Percentiles rank a stretch among this genome's conserved stretches.
These are phyloP conservation scores for Mrakia frigida DNA, from an alignment of 768 basidiomycete species.

Conservation along the genomic window DNA sequence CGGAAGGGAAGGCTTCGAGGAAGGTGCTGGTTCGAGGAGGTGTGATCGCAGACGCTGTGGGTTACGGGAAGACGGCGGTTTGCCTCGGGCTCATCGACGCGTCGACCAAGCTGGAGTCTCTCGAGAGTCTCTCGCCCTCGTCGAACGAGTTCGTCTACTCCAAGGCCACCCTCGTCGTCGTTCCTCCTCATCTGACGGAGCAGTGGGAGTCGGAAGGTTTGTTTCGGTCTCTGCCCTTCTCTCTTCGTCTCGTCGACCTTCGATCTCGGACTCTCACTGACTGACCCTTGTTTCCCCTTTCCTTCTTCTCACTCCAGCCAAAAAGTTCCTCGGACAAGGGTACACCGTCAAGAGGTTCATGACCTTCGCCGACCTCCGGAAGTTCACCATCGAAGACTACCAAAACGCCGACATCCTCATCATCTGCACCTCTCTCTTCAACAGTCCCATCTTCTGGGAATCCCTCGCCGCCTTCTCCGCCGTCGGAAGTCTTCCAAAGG, in stretches of 20 bases:
- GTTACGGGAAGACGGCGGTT: conserved; percentile 95
- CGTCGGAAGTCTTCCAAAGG: conserved; percentile 58
- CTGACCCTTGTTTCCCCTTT: no score
- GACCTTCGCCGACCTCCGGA: conserved; percentile 65
- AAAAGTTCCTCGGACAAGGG: conserved; percentile 65
- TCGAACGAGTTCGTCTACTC: conserved; percentile 52
- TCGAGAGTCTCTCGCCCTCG: conserved; percentile 31
- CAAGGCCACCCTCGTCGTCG: conserved; percentile 74
- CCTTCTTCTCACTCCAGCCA: conserved; percentile 38
- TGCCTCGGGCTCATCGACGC: conserved; percentile 82
- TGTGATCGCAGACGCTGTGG: conserved; percentile 91
- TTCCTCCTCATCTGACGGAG: conserved; percentile 80
- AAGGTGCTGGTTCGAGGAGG: conserved; percentile 74
- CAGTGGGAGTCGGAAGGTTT: conserved; percentile 78
- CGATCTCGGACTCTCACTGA: no score
- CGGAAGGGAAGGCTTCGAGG: conserved; percentile 82
- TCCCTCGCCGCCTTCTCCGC: conserved; percentile 60
- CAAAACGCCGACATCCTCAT: conserved; percentile 79
- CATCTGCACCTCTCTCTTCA: conserved; percentile 79
- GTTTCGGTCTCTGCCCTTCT: no score
- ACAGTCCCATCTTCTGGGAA: conserved; percentile 57
- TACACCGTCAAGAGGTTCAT: conserved; percentile 64
- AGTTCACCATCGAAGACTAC: conserved; percentile 64
- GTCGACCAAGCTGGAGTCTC: conserved; percentile 45
- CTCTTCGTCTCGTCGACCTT: no score